Conservation (phyloP, 2,329 filamentous ascomycete genomes). For the Cytospora leucostoma region DNA sequence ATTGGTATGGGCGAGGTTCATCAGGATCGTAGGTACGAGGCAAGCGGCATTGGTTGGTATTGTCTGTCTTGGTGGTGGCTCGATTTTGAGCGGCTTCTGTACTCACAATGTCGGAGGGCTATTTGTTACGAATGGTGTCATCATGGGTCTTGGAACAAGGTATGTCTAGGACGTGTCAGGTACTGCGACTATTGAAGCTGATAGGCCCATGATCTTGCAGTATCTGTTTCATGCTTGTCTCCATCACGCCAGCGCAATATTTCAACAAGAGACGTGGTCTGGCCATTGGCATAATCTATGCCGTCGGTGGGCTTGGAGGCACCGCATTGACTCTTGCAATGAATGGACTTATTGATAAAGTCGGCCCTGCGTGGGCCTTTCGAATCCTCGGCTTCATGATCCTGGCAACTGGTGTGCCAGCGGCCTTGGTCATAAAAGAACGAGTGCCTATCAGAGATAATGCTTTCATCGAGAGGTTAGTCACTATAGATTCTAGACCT, state of each 20-base stretch:
- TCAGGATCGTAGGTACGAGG: constrained; percentile 51
- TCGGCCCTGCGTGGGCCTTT: constrained; percentile 54
- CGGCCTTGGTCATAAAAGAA: constrained; percentile 55
- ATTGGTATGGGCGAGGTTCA: constrained; percentile 53
- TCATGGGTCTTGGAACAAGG: constrained; percentile 32
- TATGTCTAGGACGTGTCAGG: not conserved
- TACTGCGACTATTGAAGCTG: not conserved
- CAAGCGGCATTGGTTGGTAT: constrained; percentile 51
- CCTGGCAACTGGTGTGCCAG: constrained; percentile 55
- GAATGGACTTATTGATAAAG: constrained; percentile 41
- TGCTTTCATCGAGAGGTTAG: constrained; percentile 53
- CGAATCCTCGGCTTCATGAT: constrained; percentile 55
- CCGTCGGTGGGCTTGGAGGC: constrained; percentile 51
- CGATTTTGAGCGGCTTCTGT: constrained; percentile 50
- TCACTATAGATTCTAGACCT: not conserved
- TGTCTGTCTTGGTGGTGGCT: constrained; percentile 49
- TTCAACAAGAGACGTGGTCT: constrained; percentile 48
- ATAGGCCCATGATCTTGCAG: constrained; percentile 25
- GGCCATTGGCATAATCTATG: constrained; percentile 49
- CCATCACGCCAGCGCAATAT: constrained; percentile 48
- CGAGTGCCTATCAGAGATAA: constrained; percentile 42
- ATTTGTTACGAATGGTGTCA: constrained; percentile 48
- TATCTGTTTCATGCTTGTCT: constrained; percentile 46
- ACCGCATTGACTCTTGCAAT: constrained; percentile 46
- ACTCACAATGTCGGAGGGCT: constrained; percentile 47